These are phyloP conservation scores for Lanzia echinophila DNA, from an alignment of 2,329 filamentous ascomycete genomes.

Conservation along the genomic window DNA sequence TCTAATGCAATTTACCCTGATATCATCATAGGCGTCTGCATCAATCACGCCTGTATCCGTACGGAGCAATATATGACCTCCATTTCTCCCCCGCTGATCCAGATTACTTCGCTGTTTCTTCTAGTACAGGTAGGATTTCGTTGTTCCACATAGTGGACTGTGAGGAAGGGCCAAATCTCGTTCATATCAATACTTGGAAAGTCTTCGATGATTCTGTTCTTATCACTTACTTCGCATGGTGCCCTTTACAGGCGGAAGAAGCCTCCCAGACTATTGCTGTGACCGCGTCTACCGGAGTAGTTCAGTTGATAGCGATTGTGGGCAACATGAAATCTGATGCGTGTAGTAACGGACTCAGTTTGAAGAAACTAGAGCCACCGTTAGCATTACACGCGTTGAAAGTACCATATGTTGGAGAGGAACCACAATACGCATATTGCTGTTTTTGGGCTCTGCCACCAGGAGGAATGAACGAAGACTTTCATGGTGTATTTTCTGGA, in stretches of 20 bases:
- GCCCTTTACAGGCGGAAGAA: slow-evolving; percentile 2
- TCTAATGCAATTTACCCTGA: background rate
- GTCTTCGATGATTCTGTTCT: slow-evolving; percentile 38
- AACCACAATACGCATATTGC: slow-evolving; percentile 10
- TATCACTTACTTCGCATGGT: slow-evolving; percentile 19
- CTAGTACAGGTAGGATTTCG: slow-evolving; percentile 65
- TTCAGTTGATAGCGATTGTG: slow-evolving; percentile 3
- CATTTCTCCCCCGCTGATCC: slow-evolving; percentile 60
- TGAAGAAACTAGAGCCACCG: slow-evolving; percentile 1
- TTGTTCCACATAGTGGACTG: slow-evolving; percentile 48
- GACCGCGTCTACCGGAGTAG: slow-evolving; percentile 5
- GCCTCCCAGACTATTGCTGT: background rate
- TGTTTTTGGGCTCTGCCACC: slow-evolving; percentile 5
- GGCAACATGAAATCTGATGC: slow-evolving; percentile 2
- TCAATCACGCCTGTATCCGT: slow-evolving; percentile 56
- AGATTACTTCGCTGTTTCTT: slow-evolving; percentile 65
- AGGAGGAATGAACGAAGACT: background rate
- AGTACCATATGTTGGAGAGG: slow-evolving; percentile 6
- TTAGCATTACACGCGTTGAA: slow-evolving; percentile 6
- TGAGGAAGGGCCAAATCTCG: slow-evolving; percentile 22
- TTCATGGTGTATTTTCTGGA: slow-evolving; percentile 36
- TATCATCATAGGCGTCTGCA: slow-evolving; percentile 41
- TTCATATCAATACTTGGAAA: slow-evolving; percentile 37
- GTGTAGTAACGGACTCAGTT: background rate
- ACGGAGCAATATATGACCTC: slow-evolving; percentile 70